Percentiles rank a stretch among this genome's conserved stretches.
Evolutionary conservation across 2,329 filamentous ascomycete genomes (phyloP).

Genomic region (Fusarium pseudograminearum): DNA sequence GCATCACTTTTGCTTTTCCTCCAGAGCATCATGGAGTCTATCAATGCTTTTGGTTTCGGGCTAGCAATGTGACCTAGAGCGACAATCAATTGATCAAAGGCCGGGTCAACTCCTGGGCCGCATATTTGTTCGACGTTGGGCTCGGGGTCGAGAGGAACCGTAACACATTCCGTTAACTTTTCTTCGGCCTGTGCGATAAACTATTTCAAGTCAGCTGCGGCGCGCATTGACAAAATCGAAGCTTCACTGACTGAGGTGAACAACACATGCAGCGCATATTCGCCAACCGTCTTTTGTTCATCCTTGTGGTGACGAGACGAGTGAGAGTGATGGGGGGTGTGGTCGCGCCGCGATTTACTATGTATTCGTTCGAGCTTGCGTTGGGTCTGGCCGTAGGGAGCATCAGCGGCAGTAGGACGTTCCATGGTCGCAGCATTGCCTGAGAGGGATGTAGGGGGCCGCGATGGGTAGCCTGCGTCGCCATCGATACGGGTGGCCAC

Average conservation of each 20-base stretch:
- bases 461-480: slow-evolving; percentile 55
- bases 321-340: slow-evolving; percentile 80
- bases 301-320: slow-evolving; percentile 75
- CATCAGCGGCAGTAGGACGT: slow-evolving; percentile 61
- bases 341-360: slow-evolving; percentile 77
- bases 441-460: slow-evolving; percentile 63
- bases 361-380: slow-evolving; percentile 71
- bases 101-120: slow-evolving; percentile 86
- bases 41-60: slow-evolving; percentile 92
- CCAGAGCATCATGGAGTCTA: slow-evolving; percentile 99
- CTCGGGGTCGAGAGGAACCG: slow-evolving; percentile 81
- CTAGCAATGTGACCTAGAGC: slow-evolving; percentile 95
- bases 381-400: slow-evolving; percentile 59
- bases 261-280: slow-evolving; percentile 95
- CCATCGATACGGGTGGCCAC: slow-evolving; percentile 59
- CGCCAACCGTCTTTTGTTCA: slow-evolving; percentile 92
- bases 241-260: slow-evolving; percentile 81
- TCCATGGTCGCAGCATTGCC: slow-evolving; percentile 57
- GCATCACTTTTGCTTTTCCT: slow-evolving; percentile 94
- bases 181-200: slow-evolving; percentile 98
- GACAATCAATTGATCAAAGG: slow-evolving; percentile 93
- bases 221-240: neutral
- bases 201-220: slow-evolving; percentile 53
- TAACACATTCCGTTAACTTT: slow-evolving; percentile 90
- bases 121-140: slow-evolving; percentile 90